Percentiles rank a stretch among this genome's conserved stretches.
These are phyloP conservation scores for Diaporthe destruens DNA, from an alignment of 2,329 filamentous ascomycete species.

Conservation along the genomic window DNA sequence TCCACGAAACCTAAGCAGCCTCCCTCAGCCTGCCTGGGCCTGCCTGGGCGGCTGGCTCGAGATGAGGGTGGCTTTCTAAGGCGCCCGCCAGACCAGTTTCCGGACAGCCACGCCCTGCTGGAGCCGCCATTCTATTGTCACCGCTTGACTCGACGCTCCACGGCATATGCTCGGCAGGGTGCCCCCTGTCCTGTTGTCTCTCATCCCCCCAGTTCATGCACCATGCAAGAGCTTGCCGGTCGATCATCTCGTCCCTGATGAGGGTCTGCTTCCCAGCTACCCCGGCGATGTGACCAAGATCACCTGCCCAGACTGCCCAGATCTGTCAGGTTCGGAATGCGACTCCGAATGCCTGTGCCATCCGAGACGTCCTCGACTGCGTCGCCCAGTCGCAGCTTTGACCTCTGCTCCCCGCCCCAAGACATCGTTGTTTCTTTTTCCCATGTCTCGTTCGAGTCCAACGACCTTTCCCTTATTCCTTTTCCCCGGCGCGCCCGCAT, in stretches of 20 bases:
- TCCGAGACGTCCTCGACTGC: slow-evolving; percentile 23
- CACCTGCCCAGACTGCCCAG: slow-evolving; percentile 31
- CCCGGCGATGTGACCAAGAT: slow-evolving; percentile 23
- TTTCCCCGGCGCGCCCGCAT: slow-evolving; percentile 7
- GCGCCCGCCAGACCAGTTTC: neutral
- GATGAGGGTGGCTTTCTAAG: slow-evolving; percentile 21
- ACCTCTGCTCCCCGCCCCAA: slow-evolving; percentile 22
- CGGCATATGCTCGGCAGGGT: neutral
- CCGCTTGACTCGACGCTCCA: slow-evolving; percentile 14
- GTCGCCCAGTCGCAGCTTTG: slow-evolving; percentile 27
- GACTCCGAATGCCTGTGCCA: slow-evolving; percentile 16
- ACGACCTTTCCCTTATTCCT: neutral
- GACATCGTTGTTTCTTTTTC: slow-evolving; percentile 22
- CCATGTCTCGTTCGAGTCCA: slow-evolving; percentile 13
- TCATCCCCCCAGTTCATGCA: slow-evolving; percentile 11
- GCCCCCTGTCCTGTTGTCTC: slow-evolving; percentile 18
- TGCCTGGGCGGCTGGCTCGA: neutral
- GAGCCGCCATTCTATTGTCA: neutral
- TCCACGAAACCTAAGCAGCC: neutral
- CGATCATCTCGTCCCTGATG: slow-evolving; percentile 30
- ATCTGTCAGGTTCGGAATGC: slow-evolving; percentile 26
- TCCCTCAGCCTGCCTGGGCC: neutral
- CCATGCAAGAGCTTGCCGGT: slow-evolving; percentile 26
- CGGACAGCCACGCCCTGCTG: slow-evolving; percentile 1
- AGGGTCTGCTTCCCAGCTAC: neutral